Conservation (phyloP, 495 filamentous ascomycete species). For the Cercophora scortea region DNA sequence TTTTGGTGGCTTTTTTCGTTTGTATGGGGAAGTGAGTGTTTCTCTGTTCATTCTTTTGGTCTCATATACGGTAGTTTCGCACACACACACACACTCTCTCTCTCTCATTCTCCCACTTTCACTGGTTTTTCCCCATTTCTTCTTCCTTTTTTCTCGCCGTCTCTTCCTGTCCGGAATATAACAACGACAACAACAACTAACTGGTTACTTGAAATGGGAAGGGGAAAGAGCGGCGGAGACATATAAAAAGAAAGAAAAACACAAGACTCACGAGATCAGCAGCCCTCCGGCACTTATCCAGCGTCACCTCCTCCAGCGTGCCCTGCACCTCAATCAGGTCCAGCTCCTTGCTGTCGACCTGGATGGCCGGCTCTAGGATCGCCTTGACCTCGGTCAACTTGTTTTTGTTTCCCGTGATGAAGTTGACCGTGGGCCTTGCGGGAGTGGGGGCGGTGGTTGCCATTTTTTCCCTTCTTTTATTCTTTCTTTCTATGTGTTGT, state of each 20-base stretch:
- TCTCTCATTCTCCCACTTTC: too few relatives aligned
- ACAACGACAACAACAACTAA: too few relatives aligned
- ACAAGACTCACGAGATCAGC: constrained; percentile 50
- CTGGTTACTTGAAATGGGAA: not conserved
- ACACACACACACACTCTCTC: too few relatives aligned
- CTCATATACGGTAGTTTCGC: too few relatives aligned
- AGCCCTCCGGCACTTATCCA: constrained; percentile 77
- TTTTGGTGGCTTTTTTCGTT: not conserved
- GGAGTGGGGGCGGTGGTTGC: constrained; percentile 9
- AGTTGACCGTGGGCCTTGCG: constrained; percentile 53
- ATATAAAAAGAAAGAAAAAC: not conserved
- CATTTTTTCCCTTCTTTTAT: constrained; percentile 3
- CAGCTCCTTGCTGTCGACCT: constrained; percentile 63
- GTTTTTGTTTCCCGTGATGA: constrained; percentile 94
- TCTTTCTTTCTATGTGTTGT: not conserved
- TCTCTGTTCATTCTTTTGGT: too few relatives aligned
- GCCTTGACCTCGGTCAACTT: constrained; percentile 83
- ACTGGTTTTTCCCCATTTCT: too few relatives aligned
- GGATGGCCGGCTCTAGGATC: constrained; percentile 68
- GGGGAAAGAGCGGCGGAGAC: not conserved
- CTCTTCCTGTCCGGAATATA: too few relatives aligned
- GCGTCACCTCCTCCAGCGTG: constrained; percentile 80
- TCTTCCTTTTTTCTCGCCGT: too few relatives aligned
- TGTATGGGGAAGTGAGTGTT: not conserved
- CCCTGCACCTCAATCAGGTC: constrained; percentile 90